Evolutionary conservation across 1,139 yeast species (phyloP), one percentile per base, ranked within the genome.

Genomic region (Diutina ranongensis): DNA sequence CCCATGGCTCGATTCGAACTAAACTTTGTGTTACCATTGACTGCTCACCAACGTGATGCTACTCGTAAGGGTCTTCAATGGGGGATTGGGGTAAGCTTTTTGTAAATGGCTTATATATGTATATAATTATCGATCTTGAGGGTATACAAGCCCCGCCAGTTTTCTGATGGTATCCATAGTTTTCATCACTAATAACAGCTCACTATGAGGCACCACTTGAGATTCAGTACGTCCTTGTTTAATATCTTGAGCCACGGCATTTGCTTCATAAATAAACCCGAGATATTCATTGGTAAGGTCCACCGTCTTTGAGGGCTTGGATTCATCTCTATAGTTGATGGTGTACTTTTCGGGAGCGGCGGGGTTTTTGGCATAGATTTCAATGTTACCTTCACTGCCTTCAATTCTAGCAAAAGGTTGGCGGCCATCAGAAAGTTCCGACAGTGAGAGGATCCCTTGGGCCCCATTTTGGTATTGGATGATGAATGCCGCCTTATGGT

Each of bases 1-100:
- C 94, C 95, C 1, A 77, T 79, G 62, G 97, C 97, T 0, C 72
- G 97, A 51, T 84, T 92, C 57, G 98, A 92, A 62, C 73, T 92
- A 53, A 89, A 88, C 59, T 80, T 89, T 53, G 84, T 84, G 1
- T 61, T 89, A 35, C 98, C 98, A 0, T 55, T 92, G 34, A 66
- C 77, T 1, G 75, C 78, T 0, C 80, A 81, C 55, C 69, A 72
- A 13, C 66, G 76, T 35, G 98, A 92, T 56, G 71, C 74, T 27
- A 60, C 76, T 4, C 70, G 96, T 55, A 88, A 86, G 59, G 98
- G 98, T 0, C 61, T 92, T 35, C 97, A 92, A 60, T 89, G 88
- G 61, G 98, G 98, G 18, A 78, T 92, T 46, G 97, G 97, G 0
- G 64, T 87, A 44, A 80, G 92, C 19, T 88, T 87, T 61, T 68